Conservation (phyloP, 176 grass and related monocot genomes). For the Oryza coarctata region DNA sequence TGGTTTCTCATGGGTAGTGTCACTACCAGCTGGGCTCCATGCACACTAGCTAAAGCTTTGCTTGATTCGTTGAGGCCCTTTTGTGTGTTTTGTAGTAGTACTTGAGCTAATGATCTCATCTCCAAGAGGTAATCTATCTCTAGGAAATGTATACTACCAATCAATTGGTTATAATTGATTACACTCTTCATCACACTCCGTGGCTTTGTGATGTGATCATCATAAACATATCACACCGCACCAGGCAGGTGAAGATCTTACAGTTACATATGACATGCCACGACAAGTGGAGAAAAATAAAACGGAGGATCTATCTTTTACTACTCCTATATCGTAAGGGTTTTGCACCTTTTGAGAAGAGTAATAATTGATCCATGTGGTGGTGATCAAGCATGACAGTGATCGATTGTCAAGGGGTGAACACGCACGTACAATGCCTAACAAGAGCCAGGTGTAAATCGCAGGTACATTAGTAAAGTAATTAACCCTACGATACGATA, state of each 20-base stretch:
- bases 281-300: background rate
- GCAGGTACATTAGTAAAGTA: background rate
- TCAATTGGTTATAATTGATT: background rate
- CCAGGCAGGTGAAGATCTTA: background rate
- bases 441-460: conserved; percentile 35
- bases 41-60: background rate
- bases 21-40: background rate
- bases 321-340: conserved; percentile 3
- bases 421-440: background rate
- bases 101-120: background rate
- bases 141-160: background rate
- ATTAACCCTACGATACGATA: background rate
- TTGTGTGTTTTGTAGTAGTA: background rate
- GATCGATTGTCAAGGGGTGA: background rate
- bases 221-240: background rate
- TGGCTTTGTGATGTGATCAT: background rate
- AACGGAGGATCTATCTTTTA: background rate
- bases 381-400: conserved; percentile 55
- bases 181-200: background rate
- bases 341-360: conserved; percentile 56
- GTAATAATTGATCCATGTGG: conserved; percentile 26
- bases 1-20: background rate
- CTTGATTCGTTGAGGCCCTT: background rate
- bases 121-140: background rate
- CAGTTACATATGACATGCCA: conserved; percentile 20